A percentile compares a stretch with the other conserved stretches of the same genome.
Conservation (phyloP, 2,329 filamentous ascomycete genomes). For the Colletotrichum australisinense region DNA sequence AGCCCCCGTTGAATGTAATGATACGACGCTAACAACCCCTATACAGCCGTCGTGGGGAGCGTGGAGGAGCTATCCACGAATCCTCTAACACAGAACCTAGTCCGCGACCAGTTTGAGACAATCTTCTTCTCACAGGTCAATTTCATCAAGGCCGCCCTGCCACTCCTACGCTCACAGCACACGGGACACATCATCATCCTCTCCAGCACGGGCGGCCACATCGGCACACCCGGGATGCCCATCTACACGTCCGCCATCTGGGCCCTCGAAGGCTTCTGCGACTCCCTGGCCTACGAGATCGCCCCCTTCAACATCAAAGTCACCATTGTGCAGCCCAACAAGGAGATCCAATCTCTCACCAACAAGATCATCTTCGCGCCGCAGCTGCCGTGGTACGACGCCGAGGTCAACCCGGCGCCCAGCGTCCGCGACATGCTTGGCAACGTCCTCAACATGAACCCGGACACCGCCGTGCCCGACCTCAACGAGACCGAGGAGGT, state of each 20-base stretch:
- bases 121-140: slow-evolving; percentile 98
- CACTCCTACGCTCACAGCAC: slow-evolving; percentile 80
- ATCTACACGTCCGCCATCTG: slow-evolving; percentile 94
- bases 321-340: slow-evolving; percentile 94
- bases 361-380: slow-evolving; percentile 90
- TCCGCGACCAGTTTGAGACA: slow-evolving; percentile 91
- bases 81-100: slow-evolving; percentile 78
- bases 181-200: slow-evolving; percentile 92
- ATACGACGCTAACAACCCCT: neutral
- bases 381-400: slow-evolving; percentile 74
- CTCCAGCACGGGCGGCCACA: slow-evolving; percentile 90
- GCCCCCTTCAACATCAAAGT: slow-evolving; percentile 97
- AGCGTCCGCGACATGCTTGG: slow-evolving; percentile 85
- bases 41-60: slow-evolving; percentile 82
- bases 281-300: slow-evolving; percentile 94
- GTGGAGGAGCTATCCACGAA: slow-evolving; percentile 89
- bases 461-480: slow-evolving; percentile 66
- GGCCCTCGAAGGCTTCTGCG: slow-evolving; percentile 96
- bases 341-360: slow-evolving; percentile 89
- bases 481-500: slow-evolving; percentile 51
- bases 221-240: slow-evolving; percentile 90
- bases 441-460: slow-evolving; percentile 81
- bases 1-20: neutral
- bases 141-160: slow-evolving; percentile 89
- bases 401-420: slow-evolving; percentile 79